A percentile compares a stretch with the other conserved stretches of the same genome.
phyloP scores from a whole-genome alignment of 768 basidiomycete species.

The Paxillus ammoniavirescens region DNA sequence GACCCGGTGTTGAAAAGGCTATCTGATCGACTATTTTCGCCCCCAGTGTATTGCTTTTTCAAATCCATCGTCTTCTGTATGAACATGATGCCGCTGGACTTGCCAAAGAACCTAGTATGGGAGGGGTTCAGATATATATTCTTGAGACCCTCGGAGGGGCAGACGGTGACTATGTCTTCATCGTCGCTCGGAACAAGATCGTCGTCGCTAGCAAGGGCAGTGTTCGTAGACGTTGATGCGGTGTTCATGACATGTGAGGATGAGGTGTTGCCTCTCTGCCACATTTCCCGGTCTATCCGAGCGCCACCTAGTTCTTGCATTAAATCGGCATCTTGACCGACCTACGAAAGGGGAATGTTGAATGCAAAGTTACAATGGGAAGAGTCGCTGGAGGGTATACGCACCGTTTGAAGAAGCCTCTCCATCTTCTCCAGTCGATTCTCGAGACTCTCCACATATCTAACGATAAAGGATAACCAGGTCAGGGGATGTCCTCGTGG shows the following conservation, averaged over 20 bases:
- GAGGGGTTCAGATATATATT: constrained; percentile 15
- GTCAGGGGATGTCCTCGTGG: not conserved
- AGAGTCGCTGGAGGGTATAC: not conserved
- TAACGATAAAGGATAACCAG: constrained; percentile 17
- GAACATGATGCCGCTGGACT: constrained; percentile 42
- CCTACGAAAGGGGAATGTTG: constrained; percentile 37
- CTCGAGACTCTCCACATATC: constrained; percentile 67
- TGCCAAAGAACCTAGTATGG: constrained; percentile 34
- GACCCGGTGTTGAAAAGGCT: constrained; percentile 19
- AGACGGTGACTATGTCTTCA: constrained; percentile 22
- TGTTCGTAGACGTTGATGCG: constrained; percentile 8
- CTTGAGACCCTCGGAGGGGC: constrained; percentile 24
- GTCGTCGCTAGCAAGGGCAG: constrained; percentile 8
- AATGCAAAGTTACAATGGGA: too few relatives aligned
- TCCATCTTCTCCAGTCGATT: constrained; percentile 64
- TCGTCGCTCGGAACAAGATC: constrained; percentile 29
- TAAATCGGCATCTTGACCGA: constrained; percentile 64
- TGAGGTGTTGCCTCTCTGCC: constrained; percentile 22
- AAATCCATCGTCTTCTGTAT: constrained; percentile 52
- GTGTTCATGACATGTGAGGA: constrained; percentile 14
- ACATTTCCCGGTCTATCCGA: constrained; percentile 38
- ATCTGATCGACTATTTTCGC: constrained; percentile 18
- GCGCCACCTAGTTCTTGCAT: constrained; percentile 53
- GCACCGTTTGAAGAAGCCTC: constrained; percentile 52
- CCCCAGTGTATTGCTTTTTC: constrained; percentile 53